Percentiles rank a stretch among this genome's conserved stretches.
Conservation (phyloP, 2,329 filamentous ascomycete species). For the Elsinoe perseae region DNA sequence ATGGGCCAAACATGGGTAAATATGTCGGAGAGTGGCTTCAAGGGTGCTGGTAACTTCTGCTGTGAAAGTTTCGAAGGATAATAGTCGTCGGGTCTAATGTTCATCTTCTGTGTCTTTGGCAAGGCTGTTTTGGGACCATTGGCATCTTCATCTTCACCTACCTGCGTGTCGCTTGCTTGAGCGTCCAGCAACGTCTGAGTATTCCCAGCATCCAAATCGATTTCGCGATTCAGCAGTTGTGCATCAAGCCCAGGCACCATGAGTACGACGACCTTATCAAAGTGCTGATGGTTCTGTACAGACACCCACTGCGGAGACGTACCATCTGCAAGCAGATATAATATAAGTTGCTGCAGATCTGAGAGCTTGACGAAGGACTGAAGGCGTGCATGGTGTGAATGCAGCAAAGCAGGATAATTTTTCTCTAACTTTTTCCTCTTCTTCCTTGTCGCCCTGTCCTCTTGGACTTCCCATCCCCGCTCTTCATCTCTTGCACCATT, state of each 20-base stretch:
- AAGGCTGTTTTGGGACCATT: background rate
- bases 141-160: slow-evolving; percentile 9
- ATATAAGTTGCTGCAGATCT: slow-evolving; percentile 50
- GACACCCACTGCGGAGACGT: slow-evolving; percentile 57
- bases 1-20: slow-evolving; percentile 88
- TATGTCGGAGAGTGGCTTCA: slow-evolving; percentile 64
- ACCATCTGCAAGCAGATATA: slow-evolving; percentile 56
- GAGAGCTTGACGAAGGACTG: slow-evolving; percentile 49
- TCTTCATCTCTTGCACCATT: slow-evolving; percentile 13
- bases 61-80: slow-evolving; percentile 40
- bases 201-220: slow-evolving; percentile 27
- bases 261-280: slow-evolving; percentile 72
- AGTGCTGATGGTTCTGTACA: slow-evolving; percentile 47
- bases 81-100: slow-evolving; percentile 42
- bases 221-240: slow-evolving; percentile 69
- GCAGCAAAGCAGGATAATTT: slow-evolving; percentile 48
- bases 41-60: slow-evolving; percentile 34
- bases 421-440: slow-evolving; percentile 32
- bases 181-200: background rate
- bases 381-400: slow-evolving; percentile 46
- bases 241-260: slow-evolving; percentile 90
- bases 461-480: slow-evolving; percentile 26
- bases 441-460: slow-evolving; percentile 21
- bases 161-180: background rate
- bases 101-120: slow-evolving; percentile 22